Conservation (phyloP, 306 rosid species). For the Erythrophleum fordii region DNA sequence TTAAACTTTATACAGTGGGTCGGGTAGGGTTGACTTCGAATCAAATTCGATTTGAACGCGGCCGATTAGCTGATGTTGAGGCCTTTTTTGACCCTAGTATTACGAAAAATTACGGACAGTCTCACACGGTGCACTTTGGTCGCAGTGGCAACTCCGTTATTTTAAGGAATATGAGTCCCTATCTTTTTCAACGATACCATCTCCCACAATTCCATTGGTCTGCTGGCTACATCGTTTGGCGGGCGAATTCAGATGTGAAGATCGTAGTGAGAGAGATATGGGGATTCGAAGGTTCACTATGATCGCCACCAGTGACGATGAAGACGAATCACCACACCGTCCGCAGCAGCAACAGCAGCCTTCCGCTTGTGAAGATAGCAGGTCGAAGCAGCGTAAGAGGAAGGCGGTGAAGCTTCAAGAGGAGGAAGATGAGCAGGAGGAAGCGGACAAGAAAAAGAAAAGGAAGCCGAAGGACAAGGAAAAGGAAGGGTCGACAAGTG, state of each 20-base stretch:
- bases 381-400: conserved; percentile 46
- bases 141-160: background rate
- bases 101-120: background rate
- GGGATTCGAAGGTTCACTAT: conserved; percentile 72
- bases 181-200: background rate
- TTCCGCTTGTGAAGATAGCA: conserved; percentile 33
- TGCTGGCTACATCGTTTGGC: conserved; percentile 10
- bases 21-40: no score
- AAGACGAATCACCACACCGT: conserved; percentile 54
- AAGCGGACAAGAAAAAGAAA: background rate
- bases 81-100: no score
- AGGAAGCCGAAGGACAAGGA: conserved; percentile 5
- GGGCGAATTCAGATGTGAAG: background rate
- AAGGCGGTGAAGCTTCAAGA: conserved; percentile 53
- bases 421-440: conserved; percentile 23
- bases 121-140: background rate
- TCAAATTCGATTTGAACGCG: no score
- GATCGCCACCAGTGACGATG: conserved; percentile 80
- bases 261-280: conserved; percentile 44
- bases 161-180: background rate
- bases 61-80: no score
- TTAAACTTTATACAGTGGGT: no score
- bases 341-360: conserved; percentile 8
- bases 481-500: conserved; percentile 27
- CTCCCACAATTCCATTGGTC: background rate